Evolutionary conservation across 768 basidiomycete genomes (phyloP), one percentile per base, ranked within the genome.

Genomic region (Sutorius australiensis): DNA sequence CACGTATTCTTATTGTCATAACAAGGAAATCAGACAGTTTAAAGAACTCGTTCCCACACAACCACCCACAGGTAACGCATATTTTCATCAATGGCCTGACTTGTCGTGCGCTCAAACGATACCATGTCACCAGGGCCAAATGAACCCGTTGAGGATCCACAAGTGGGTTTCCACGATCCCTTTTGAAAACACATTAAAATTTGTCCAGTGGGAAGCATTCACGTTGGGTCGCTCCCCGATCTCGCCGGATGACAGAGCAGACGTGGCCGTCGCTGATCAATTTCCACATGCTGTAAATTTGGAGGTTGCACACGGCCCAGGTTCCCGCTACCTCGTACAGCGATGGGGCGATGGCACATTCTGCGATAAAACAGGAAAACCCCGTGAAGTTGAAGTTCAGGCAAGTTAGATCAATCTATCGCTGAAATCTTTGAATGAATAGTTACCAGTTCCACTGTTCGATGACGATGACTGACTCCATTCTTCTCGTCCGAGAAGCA

Each of bases 1-100:
- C 76, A 98, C 94, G 34, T 98, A 98, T 73, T 86, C 92, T 45
- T 97, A 90, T 71, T 93, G 95, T 75, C 94, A 99, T 74, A 90
- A 94, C 70, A 80, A 84, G 47, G 86, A 97, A 72, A 92, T 98
- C 56, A 86, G 95, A 53, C 97, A 99, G 72, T 99, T 98, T 78
- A 89, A 89, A 71, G 93, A 94, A 69, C 75, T 88, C 54, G 66
- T 75, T 59, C 83, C 82, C 65, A 69, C 80, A 49, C 85, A 84
- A 58, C 75, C 82, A 46, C 81, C 83, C 60, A 76, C 85, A 70
- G 88, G 89, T 84, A 74, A 76, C 53, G 60, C 55, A 40, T 54
- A 45, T 48, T 45, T 56, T 51, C 53, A 58, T 64, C 62, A 53
- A 59, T 61, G 16, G 19, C 13, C 39, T 42, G 55, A 63, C 21